phyloP scores from a whole-genome alignment of 2,329 filamentous ascomycete genomes.

The Colletotrichum abscissum region DNA sequence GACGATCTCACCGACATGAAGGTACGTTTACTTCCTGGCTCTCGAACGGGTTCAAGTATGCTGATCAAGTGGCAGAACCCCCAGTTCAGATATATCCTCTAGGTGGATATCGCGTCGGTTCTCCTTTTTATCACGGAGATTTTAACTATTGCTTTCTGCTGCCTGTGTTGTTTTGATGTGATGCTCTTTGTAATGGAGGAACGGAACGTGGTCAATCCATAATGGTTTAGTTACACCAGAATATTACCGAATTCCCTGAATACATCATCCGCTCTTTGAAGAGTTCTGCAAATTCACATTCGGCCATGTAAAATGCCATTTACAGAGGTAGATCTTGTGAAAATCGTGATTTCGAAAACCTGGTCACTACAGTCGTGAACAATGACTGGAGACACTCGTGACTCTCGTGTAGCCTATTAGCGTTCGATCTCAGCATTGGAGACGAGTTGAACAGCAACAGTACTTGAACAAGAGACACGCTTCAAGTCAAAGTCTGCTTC shows the following conservation, averaged over 20 bases:
- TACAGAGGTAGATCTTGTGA: too few relatives aligned
- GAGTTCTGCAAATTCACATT: too few relatives aligned
- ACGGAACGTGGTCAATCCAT: not conserved
- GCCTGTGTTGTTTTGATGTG: not conserved
- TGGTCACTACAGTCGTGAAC: too few relatives aligned
- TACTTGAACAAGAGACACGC: too few relatives aligned
- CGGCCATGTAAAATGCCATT: too few relatives aligned
- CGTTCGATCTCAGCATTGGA: too few relatives aligned
- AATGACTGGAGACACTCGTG: too few relatives aligned
- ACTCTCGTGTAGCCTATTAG: too few relatives aligned
- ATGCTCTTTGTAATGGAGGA: not conserved
- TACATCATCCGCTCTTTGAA: not conserved
- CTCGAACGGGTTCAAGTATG: not conserved
- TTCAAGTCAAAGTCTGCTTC: too few relatives aligned
- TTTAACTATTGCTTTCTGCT: not conserved
- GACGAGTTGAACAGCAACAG: too few relatives aligned
- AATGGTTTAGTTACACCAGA: not conserved
- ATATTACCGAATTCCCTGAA: not conserved
- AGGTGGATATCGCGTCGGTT: not conserved
- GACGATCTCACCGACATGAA: constrained; percentile 61
- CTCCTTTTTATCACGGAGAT: not conserved
- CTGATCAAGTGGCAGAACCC: constrained; percentile 35
- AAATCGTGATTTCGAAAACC: too few relatives aligned
- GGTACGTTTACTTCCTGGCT: constrained; percentile 26
- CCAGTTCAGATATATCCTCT: constrained; percentile 41